These are phyloP conservation scores for Aspergillus terreus DNA, from an alignment of 2,329 filamentous ascomycete genomes.

Conservation along the genomic window DNA sequence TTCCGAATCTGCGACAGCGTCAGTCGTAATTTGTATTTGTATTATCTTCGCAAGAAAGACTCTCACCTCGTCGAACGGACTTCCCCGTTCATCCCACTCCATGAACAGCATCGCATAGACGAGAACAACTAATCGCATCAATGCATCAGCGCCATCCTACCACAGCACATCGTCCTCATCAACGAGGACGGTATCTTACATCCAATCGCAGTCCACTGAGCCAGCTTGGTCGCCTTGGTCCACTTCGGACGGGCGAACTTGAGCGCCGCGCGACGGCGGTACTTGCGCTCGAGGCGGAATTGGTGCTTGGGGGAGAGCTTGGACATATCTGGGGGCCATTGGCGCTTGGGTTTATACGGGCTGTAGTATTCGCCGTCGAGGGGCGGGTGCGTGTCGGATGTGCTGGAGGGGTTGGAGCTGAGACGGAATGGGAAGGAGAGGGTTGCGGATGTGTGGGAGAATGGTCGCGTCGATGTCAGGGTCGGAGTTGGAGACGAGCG, in stretches of 20 bases:
- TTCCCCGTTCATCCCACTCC: constrained; percentile 41
- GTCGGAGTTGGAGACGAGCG: not conserved
- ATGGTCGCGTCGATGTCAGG: not conserved
- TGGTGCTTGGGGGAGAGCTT: constrained; percentile 62
- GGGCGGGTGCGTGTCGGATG: constrained; percentile 4
- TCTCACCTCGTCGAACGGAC: constrained; percentile 40
- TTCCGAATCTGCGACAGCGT: constrained; percentile 27
- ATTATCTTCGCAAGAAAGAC: not conserved
- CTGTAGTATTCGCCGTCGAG: constrained; percentile 41
- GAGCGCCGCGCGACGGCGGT: constrained; percentile 57
- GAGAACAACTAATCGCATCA: constrained; percentile 31
- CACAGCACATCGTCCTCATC: no score
- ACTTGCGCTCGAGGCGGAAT: constrained; percentile 65
- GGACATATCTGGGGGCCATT: constrained; percentile 63
- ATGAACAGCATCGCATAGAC: constrained; percentile 43
- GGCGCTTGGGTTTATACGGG: constrained; percentile 57
- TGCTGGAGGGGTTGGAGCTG: constrained; percentile 13
- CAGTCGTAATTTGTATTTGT: not conserved
- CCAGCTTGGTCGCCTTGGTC: constrained; percentile 55
- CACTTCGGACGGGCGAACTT: constrained; percentile 59
- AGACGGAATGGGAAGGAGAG: constrained; percentile 16
- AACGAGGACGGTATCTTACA: constrained; percentile 35
- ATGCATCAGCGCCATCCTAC: not conserved
- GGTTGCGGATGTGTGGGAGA: constrained; percentile 5
- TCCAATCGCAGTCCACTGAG: constrained; percentile 53